Base-by-base conservation (phyloP, 2,329 filamentous ascomycete species). In the Cladorrhinum sp. region DNA sequence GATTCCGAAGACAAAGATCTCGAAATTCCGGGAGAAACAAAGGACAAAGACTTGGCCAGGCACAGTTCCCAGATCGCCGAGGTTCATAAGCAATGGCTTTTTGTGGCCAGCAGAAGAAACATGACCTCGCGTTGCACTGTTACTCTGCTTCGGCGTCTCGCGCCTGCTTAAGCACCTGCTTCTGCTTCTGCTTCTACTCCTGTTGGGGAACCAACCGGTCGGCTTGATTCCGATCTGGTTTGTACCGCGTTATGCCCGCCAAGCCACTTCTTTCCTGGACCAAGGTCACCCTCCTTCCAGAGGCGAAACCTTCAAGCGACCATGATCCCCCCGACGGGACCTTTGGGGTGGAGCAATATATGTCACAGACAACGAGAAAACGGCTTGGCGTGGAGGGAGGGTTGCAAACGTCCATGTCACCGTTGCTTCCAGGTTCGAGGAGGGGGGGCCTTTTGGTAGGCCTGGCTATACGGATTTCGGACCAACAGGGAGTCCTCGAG, bases 191-290 rank as follows among this genome's bases (percentile, higher is more conserved):
- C 12, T 10, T 16, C 33, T 36, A 9, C 33, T 16, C 12, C 33
- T 36, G 33, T 16, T 46, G 42, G 42, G n/a, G 8, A 46, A 46
- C 16, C 42, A 20, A 16, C 52, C 39, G 53, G 53, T 55, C 53
- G 53, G 53, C 30, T 55, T 55, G 53, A 26, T 55, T 55, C 53
- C 53, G 53, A 55, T 39, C 53, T 9, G 14, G 14, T 55, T 39
- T 55, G 53, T 55, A 39, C 53, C n/a, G 24, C 16, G 42, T 16
- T 16, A 46, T 18, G n/a, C 21, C 20, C 28, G 51, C 51, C 28
- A 54, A 33, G 51, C 30, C 39, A 39, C 18, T 55, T 36, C 52
- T 55, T 10, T 55, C 30, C 20, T 33, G 20, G 26, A 33, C 18
- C 12, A 36, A 20, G 26, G 18, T 20, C 20, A 52, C n/a, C n/a